phyloP scores from a whole-genome alignment of 2,329 filamentous ascomycete species.

The Didymella pomorum region DNA sequence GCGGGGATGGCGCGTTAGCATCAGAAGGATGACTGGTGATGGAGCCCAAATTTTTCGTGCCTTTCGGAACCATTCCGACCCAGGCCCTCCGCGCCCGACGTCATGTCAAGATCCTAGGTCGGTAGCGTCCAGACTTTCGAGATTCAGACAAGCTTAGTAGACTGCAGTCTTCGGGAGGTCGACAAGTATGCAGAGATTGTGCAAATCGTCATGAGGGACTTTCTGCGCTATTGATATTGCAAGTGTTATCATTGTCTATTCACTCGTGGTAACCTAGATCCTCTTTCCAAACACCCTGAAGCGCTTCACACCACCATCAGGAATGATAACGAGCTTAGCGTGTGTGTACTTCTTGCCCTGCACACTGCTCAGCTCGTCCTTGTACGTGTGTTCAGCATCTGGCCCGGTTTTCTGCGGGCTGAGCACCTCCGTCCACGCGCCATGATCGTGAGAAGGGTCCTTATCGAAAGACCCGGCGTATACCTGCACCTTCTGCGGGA shows the following conservation, averaged over 20 bases:
- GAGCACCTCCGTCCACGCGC: conserved; percentile 72
- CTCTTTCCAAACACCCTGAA: conserved; percentile 75
- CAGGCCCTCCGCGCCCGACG: conserved; percentile 32
- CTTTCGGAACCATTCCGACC: conserved; percentile 37
- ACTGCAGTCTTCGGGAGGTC: no score
- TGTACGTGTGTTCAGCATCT: conserved; percentile 75
- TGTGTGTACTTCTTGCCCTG: conserved; percentile 74
- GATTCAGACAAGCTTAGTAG: background rate
- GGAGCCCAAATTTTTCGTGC: conserved; percentile 38
- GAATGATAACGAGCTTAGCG: conserved; percentile 90
- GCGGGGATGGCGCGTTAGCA: conserved; percentile 41
- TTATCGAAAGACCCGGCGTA: conserved; percentile 65
- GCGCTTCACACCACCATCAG: conserved; percentile 91
- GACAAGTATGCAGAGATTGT: no score
- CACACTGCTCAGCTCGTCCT: conserved; percentile 54
- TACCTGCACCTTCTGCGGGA: conserved; percentile 77
- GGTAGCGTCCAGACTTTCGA: background rate
- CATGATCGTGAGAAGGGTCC: conserved; percentile 65
- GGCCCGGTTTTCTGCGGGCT: conserved; percentile 73
- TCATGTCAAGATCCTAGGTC: conserved; percentile 29
- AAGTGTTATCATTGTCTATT: no score
- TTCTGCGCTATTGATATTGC: no score
- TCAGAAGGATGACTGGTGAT: conserved; percentile 41
- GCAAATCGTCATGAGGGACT: no score
- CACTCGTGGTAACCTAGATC: conserved; percentile 12